Conservation (phyloP, 192 early-diverging fungal species). For the Powellomyces hirtus region DNA sequence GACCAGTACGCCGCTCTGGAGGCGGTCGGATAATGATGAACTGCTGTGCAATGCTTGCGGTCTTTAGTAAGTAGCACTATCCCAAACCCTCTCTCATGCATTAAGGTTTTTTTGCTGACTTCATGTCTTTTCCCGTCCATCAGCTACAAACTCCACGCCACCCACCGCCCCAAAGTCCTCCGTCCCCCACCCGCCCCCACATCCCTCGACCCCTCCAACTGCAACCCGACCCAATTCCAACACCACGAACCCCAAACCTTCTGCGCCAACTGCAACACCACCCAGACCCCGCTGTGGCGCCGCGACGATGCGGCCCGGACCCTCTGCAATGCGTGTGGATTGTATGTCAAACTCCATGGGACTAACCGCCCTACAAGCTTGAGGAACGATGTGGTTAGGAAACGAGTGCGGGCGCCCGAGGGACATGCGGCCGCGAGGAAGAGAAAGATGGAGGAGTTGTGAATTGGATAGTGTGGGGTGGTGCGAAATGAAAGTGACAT, state of each 20-base stretch:
- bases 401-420: constrained; percentile 63
- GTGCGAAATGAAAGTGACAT: too few species aligned
- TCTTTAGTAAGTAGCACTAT: constrained; percentile 2
- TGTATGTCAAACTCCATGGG: constrained; percentile 83
- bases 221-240: not conserved
- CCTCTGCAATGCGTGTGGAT: constrained; percentile 93
- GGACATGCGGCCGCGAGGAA: too few species aligned
- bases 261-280: not conserved
- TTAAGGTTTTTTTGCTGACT: not conserved
- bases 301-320: constrained; percentile 79
- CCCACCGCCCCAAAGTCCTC: not conserved
- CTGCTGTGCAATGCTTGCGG: constrained; percentile 26
- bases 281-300: constrained; percentile 83
- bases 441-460: too few species aligned
- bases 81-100: not conserved
- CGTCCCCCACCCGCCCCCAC: not conserved
- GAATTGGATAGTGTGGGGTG: too few species aligned
- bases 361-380: constrained; percentile 75
- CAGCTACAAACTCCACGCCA: not conserved
- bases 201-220: not conserved
- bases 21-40: constrained; percentile 1
- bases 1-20: constrained; percentile 17
- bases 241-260: not conserved
- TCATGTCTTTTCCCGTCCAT: not conserved
- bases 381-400: constrained; percentile 85